A percentile compares a stretch with the other conserved stretches of the same genome.
Conservation (phyloP, 176 grass and related monocot genomes). For the Typha latifolia region DNA sequence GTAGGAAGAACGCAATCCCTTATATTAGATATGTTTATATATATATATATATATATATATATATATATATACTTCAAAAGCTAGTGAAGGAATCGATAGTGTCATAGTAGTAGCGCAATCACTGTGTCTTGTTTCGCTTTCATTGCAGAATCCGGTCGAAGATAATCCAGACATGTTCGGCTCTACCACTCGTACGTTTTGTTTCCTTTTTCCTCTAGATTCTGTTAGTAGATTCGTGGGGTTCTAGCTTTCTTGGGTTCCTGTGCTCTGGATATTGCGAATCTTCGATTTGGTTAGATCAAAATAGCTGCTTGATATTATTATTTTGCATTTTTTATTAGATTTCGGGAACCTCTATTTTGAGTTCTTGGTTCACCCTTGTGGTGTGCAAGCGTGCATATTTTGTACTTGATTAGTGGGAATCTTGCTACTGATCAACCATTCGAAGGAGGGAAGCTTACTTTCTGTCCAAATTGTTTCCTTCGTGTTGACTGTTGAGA, state of each 20-base stretch:
- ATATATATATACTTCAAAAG: too few species aligned
- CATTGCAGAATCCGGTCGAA: not conserved
- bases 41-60: too few species aligned
- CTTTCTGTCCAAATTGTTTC: too few species aligned
- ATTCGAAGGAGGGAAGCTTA: too few species aligned
- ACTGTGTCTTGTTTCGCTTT: too few species aligned
- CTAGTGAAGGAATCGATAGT: too few species aligned
- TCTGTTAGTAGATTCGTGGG: not conserved
- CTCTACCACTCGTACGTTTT: conserved; percentile 29
- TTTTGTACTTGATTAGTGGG: not conserved
- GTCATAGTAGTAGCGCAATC: too few species aligned
- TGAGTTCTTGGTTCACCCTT: not conserved
- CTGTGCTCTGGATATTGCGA: too few species aligned
- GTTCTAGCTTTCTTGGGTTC: not conserved
- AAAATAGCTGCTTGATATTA: not conserved
- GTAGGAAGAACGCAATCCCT: too few species aligned
- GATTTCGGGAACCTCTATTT: not conserved
- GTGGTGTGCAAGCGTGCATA: not conserved
- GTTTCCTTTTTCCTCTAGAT: not conserved
- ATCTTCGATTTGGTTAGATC: too few species aligned
- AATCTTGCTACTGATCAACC: not conserved
- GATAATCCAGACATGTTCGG: conserved; percentile 42
- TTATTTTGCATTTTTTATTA: not conserved
- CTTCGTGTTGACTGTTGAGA: too few species aligned
- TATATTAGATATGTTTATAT: too few species aligned